Conservation (phyloP, 2,329 filamentous ascomycete genomes). For the Apiospora sp. region DNA sequence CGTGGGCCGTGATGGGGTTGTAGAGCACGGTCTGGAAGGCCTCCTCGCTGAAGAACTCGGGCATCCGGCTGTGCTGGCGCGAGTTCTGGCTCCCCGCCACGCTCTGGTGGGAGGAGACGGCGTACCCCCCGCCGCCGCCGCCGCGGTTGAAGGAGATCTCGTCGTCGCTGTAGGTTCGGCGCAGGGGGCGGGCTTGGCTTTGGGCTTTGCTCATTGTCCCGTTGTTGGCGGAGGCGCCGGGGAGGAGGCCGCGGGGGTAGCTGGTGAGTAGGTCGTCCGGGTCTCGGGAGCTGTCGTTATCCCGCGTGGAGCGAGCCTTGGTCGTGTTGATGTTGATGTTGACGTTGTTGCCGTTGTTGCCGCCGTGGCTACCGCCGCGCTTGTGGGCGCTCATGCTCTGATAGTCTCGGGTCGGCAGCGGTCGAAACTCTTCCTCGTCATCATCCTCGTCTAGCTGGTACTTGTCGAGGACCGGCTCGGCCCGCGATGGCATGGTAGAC, state of each 20-base stretch:
- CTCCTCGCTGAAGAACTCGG: constrained; percentile 51
- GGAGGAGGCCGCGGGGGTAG: not conserved
- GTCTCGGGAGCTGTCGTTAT: not conserved
- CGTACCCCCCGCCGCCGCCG: not conserved
- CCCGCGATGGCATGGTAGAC: not conserved
- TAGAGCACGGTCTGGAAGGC: constrained; percentile 51
- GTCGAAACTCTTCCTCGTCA: not conserved
- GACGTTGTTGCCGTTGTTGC: not conserved
- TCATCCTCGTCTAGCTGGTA: not conserved
- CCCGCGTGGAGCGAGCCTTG: not conserved
- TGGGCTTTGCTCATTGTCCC: not conserved
- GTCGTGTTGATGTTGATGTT: not conserved
- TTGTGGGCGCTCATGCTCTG: not conserved
- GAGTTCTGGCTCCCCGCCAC: constrained; percentile 25
- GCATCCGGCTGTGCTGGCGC: constrained; percentile 31
- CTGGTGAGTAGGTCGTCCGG: not conserved
- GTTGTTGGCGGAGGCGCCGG: not conserved
- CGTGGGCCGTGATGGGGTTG: constrained; percentile 51
- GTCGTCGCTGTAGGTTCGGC: constrained; percentile 1
- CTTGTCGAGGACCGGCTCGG: not conserved
- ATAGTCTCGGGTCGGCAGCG: not conserved
- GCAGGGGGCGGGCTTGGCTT: not conserved
- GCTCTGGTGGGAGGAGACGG: not conserved
- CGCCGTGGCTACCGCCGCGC: not conserved
- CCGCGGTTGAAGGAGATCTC: not conserved